These are phyloP conservation scores for Penicillium ucsense DNA, from an alignment of 495 filamentous ascomycete genomes.

Conservation along the genomic window DNA sequence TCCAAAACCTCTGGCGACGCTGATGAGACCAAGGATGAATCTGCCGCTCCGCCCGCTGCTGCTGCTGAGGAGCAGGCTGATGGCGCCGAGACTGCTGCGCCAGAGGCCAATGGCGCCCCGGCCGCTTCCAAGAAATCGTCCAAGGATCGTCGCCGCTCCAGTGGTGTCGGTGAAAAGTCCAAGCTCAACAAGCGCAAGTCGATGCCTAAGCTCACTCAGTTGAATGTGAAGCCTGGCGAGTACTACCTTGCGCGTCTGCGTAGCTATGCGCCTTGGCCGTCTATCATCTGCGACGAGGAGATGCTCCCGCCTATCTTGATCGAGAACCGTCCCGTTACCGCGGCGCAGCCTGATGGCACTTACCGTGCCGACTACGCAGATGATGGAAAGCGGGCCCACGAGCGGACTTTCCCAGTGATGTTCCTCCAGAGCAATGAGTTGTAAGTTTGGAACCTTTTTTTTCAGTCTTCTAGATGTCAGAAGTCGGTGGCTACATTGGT, in stretches of 20 bases:
- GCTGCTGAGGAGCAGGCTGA: slow-evolving; percentile 10
- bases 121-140: slow-evolving; percentile 36
- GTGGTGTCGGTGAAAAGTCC: slow-evolving; percentile 48
- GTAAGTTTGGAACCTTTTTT: slow-evolving; percentile 44
- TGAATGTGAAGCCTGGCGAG: slow-evolving; percentile 75
- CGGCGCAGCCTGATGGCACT: slow-evolving; percentile 66
- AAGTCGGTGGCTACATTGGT: neutral
- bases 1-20: slow-evolving; percentile 15
- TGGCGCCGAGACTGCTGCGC: slow-evolving; percentile 12
- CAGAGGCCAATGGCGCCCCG: slow-evolving; percentile 37
- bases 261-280: slow-evolving; percentile 84
- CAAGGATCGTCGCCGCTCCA: slow-evolving; percentile 57
- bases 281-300: slow-evolving; percentile 82
- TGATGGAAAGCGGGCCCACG: slow-evolving; percentile 68
- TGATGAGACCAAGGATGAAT: slow-evolving; percentile 25
- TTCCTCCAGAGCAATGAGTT: slow-evolving; percentile 91
- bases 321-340: slow-evolving; percentile 67
- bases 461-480: neutral
- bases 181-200: slow-evolving; percentile 83
- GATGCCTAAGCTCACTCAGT: slow-evolving; percentile 55
- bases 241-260: slow-evolving; percentile 81
- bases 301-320: slow-evolving; percentile 72
- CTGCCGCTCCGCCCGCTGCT: slow-evolving; percentile 14
- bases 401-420: slow-evolving; percentile 87
- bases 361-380: slow-evolving; percentile 77